Evolutionary conservation across 2,329 filamentous ascomycete species (phyloP), one percentile per base, ranked within the genome.

Genomic region (Alternaria hordeiaustralica): DNA sequence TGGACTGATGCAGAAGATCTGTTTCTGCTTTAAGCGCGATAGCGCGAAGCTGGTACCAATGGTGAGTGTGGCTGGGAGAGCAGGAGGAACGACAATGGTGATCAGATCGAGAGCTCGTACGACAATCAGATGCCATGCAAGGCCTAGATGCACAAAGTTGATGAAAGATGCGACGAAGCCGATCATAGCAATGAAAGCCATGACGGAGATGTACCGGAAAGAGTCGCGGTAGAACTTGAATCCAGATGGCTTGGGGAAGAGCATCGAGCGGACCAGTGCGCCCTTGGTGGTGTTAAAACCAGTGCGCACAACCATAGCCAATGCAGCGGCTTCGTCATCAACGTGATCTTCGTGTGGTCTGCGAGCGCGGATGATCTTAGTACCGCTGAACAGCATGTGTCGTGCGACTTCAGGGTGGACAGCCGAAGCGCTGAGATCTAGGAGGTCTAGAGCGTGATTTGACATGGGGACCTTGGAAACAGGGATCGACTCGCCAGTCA

Each of bases 211-310:
- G 78, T 99, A 99, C 21, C 94, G 89, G 82, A 99, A 99, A 0
- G 95, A 97, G 79, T 99, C 96, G 45, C 93, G 89, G 79, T 99
- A 99, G 78, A 99, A 99, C 75, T 96, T 98, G 87, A 99, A 99
- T 0, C 95, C 95, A 1, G 95, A 97, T 2, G 96, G 96, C 76
- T 99, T 99, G 0, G 96, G 96, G 77, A 99, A 99, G 41, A 99
- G 87, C 95, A 99, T 99, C 1, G 96, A 98, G 23, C 96, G 91
- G 63, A 99, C 94, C 18, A 99, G 84, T 10, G 96, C 93, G 23
- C 96, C 96, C 79, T 99, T 99, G 2, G 96, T 99, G 0, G 96
- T 99, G 78, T 96, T 96, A 82, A 99, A 99, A 2, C 96, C 96
- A 3, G 94, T 99, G 66, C 96, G 89, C 26, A 97, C 90, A 15